phyloP scores from a whole-genome alignment of 169 alveolate genomes.

The Eimeria falciformis region DNA sequence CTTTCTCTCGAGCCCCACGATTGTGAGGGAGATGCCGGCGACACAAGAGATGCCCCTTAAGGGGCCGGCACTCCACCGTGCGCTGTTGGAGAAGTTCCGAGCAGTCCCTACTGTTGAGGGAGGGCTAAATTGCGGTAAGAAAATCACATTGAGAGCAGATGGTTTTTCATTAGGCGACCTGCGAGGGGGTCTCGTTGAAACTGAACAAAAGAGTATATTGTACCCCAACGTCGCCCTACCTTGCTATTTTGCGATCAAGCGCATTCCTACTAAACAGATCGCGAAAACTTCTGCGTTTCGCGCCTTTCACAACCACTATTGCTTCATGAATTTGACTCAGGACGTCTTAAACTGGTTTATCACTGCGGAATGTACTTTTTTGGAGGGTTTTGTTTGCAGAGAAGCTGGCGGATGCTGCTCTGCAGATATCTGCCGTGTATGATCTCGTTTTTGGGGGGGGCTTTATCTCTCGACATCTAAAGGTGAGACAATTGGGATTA shows the following conservation, averaged over 20 bases:
- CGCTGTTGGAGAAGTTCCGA: constrained; percentile 57
- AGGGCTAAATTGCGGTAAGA: constrained; percentile 50
- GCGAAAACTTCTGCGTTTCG: no score
- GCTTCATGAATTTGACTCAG: no score
- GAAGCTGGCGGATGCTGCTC: constrained; percentile 72
- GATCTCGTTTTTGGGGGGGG: constrained; percentile 62
- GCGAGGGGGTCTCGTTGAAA: no score
- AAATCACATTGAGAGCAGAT: background rate
- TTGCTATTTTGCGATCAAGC: no score
- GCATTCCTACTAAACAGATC: no score
- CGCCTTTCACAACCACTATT: no score
- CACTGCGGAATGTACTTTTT: background rate
- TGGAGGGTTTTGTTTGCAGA: constrained; percentile 52
- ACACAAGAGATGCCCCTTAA: constrained; percentile 25
- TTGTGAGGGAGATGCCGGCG: constrained; percentile 14
- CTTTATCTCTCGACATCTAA: constrained; percentile 51
- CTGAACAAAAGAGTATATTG: no score
- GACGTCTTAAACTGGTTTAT: no score
- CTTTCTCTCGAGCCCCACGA: no score
- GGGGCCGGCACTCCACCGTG: constrained; percentile 44
- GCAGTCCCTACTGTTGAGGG: constrained; percentile 47
- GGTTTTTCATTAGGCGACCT: background rate
- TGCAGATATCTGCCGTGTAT: constrained; percentile 65
- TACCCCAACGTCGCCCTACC: no score
- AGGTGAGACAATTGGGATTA: background rate